Base-by-base conservation (phyloP, 2,329 filamentous ascomycete genomes). In the Madurella fahalii region DNA sequence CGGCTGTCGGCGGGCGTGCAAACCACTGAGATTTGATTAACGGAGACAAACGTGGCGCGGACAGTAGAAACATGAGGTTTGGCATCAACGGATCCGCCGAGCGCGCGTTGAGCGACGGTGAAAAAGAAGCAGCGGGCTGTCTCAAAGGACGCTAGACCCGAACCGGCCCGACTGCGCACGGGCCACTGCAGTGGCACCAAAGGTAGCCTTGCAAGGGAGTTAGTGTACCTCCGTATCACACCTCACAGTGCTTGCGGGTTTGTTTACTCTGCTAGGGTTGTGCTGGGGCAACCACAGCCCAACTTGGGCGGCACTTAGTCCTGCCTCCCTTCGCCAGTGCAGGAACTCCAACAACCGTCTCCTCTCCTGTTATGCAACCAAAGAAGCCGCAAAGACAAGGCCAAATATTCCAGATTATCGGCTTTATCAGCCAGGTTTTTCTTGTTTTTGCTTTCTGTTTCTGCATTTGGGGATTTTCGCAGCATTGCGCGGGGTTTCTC, bases 201-300 rank as follows among this genome's bases (percentile, higher is more conserved):
- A 20, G 52, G 47, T 25, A 25, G 32, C 46, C 51, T 34, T n/a
- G 25, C 7, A 25, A 7, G 25, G 7, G 4, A 25, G 25, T n/a
- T n/a, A n/a, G n/a, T n/a, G n/a, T n/a, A n/a, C n/a, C n/a, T n/a
- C n/a, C n/a, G 25, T 3, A 4, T 25, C 25, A 25, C 25, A 25
- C 7, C 7, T 25, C 25, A 25, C 25, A 7, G 25, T 7, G 25
- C 25, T 25, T 25, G 25, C 25, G 16, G 51, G 50, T 62, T 64
- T 64, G 62, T 64, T 64, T 64, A 64, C 62, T 63, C 50, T 30
- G 52, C 39, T 11, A 8, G 44, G 48, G 32, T 40, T 46, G 42
- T 56, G 60, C 48, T 56, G 50, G 56, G 61, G 62, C 62, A 64
- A 64, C 62, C 49, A 40, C 37, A 34, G 54, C 15, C 52, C 32